Conservation (phyloP, 129 eudicot genomes). For the Solidago caesia region DNA sequence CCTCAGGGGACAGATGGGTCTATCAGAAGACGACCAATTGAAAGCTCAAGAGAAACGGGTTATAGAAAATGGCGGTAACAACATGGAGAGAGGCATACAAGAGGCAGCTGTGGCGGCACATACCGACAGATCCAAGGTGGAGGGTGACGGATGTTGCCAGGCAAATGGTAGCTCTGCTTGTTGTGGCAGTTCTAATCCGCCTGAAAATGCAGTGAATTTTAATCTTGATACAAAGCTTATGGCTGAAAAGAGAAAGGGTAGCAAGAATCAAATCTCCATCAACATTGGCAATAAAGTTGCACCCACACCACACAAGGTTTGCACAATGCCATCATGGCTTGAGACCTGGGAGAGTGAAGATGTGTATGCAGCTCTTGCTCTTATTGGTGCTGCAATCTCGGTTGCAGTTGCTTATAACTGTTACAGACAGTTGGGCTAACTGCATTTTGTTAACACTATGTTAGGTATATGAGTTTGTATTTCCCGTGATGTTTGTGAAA, state of each 20-base stretch:
- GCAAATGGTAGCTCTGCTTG: conserved; percentile 49
- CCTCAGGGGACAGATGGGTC: conserved; percentile 95
- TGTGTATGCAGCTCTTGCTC: conserved; percentile 87
- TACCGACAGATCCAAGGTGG: conserved; percentile 41
- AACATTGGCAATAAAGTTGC: conserved; percentile 45
- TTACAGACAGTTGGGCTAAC: conserved; percentile 55
- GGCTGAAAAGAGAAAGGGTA: conserved; percentile 45
- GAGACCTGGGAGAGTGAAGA: conserved; percentile 97
- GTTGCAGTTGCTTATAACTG: conserved; percentile 80
- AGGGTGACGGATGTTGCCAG: conserved; percentile 60
- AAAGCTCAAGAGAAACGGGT: conserved; percentile 63
- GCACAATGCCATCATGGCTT: conserved; percentile 86
- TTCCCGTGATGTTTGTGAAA: conserved; percentile 16
- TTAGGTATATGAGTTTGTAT: not conserved
- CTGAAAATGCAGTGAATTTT: conserved; percentile 37
- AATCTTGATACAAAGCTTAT: conserved; percentile 30
- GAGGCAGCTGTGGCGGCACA: conserved; percentile 10
- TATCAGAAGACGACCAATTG: conserved; percentile 91
- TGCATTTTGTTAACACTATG: conserved; percentile 6
- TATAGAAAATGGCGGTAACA: conserved; percentile 41
- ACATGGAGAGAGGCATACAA: conserved; percentile 32
- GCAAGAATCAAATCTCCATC: conserved; percentile 49
- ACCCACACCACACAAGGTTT: conserved; percentile 48
- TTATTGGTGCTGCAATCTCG: conserved; percentile 77
- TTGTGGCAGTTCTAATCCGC: conserved; percentile 50